Percentiles rank a stretch among this genome's conserved stretches.
phyloP scores from a whole-genome alignment of 768 basidiomycete species.

The Paxillus rubicundulus region DNA sequence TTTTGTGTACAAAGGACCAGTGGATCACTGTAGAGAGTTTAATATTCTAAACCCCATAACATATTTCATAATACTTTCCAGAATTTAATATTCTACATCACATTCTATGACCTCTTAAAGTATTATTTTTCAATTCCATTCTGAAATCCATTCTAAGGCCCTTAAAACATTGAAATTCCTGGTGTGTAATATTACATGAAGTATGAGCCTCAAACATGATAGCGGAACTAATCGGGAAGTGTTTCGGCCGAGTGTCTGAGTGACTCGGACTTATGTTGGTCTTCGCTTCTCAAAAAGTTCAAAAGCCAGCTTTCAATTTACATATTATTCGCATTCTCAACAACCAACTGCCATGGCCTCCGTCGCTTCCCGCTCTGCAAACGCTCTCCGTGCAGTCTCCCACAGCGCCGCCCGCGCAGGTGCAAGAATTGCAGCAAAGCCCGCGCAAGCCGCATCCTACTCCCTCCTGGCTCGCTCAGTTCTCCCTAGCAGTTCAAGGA shows the following conservation, averaged over 20 bases:
- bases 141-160: too few relatives aligned
- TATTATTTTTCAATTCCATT: too few relatives aligned
- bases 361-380: slow-evolving; percentile 62
- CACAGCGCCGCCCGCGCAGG: slow-evolving; percentile 61
- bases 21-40: too few relatives aligned
- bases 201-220: background rate
- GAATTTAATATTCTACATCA: too few relatives aligned
- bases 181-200: too few relatives aligned
- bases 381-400: slow-evolving; percentile 60
- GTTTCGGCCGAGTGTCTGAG: slow-evolving; percentile 14
- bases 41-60: too few relatives aligned
- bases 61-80: too few relatives aligned
- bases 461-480: slow-evolving; percentile 59
- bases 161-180: too few relatives aligned
- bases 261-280: slow-evolving; percentile 4
- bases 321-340: background rate
- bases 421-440: slow-evolving; percentile 38
- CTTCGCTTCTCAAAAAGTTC: background rate
- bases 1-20: too few relatives aligned
- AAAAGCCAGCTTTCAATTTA: background rate
- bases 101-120: too few relatives aligned
- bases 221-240: slow-evolving; percentile 10
- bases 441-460: slow-evolving; percentile 58
- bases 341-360: slow-evolving; percentile 51
- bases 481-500: slow-evolving; percentile 21